These are phyloP conservation scores for Alternaria sp. DNA, from an alignment of 2,329 filamentous ascomycete species.

Conservation along the genomic window DNA sequence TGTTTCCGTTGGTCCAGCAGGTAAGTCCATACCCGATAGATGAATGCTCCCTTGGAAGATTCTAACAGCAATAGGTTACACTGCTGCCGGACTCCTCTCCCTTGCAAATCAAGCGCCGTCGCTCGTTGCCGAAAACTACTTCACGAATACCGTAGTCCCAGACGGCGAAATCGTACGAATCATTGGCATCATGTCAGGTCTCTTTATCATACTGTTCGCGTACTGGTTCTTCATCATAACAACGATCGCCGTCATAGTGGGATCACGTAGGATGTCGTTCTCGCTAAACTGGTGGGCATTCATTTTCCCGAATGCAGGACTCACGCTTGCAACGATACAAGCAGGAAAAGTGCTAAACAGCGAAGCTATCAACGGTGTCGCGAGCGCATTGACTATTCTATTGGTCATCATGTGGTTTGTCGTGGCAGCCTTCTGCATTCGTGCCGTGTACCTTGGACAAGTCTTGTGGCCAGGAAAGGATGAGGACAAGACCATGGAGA, in stretches of 20 bases:
- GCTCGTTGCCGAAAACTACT: conserved; percentile 43
- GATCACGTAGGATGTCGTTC: conserved; percentile 49
- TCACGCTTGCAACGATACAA: conserved; percentile 65
- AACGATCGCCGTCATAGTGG: conserved; percentile 46
- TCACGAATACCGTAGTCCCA: conserved; percentile 35
- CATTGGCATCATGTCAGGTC: conserved; percentile 52
- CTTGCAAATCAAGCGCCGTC: conserved; percentile 51
- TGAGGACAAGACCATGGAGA: conserved; percentile 40
- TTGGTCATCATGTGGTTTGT: conserved; percentile 64
- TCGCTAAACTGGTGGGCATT: conserved; percentile 62
- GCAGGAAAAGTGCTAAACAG: conserved; percentile 62
- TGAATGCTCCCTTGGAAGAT: conserved; percentile 59
- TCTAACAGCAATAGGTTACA: conserved; percentile 58
- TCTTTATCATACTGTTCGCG: conserved; percentile 57
- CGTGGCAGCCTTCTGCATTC: conserved; percentile 56
- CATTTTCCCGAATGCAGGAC: conserved; percentile 70
- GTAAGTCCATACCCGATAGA: conserved; percentile 54
- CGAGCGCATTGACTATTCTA: conserved; percentile 62
- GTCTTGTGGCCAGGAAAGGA: conserved; percentile 62
- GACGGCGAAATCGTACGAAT: conserved; percentile 50
- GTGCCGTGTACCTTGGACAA: conserved; percentile 58
- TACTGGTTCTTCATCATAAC: conserved; percentile 60
- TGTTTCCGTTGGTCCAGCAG: conserved; percentile 56
- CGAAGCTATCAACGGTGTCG: conserved; percentile 59
- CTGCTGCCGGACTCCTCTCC: conserved; percentile 51